Conservation (phyloP, 2,329 filamentous ascomycete genomes). For the Cryphonectria radicalis region DNA sequence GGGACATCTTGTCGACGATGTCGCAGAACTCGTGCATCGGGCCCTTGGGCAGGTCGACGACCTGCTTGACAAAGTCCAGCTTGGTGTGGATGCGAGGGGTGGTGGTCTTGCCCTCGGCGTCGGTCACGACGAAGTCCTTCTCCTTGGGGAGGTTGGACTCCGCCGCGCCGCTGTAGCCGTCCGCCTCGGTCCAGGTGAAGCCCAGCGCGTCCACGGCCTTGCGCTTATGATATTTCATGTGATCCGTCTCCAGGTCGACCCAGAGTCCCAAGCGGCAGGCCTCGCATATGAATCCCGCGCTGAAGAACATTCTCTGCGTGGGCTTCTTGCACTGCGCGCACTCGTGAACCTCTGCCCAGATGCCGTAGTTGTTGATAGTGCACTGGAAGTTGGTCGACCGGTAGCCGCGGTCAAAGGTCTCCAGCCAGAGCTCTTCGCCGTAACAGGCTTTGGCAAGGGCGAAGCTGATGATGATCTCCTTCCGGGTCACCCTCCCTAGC, state of each 20-base stretch:
- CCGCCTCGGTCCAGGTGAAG: background rate
- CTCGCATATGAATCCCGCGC: conserved; percentile 17
- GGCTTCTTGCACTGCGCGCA: conserved; percentile 11
- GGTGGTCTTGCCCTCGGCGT: background rate
- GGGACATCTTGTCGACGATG: conserved; percentile 6
- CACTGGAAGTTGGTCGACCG: conserved; percentile 13
- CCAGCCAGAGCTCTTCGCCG: conserved; percentile 17
- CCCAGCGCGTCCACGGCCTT: conserved; percentile 9
- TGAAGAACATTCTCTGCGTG: conserved; percentile 18
- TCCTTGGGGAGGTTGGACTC: conserved; percentile 13
- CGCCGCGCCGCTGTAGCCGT: background rate
- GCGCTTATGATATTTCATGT: conserved; percentile 11
- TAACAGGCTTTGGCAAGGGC: conserved; percentile 21
- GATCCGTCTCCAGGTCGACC: conserved; percentile 5
- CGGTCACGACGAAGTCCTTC: background rate
- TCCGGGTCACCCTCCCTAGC: background rate
- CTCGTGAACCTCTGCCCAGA: conserved; percentile 7
- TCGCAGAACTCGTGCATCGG: background rate
- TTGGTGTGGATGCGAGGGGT: background rate
- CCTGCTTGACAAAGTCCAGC: background rate
- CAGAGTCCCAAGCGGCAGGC: conserved; percentile 5
- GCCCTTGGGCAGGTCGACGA: background rate
- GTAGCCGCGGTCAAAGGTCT: conserved; percentile 19
- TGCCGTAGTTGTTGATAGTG: background rate
- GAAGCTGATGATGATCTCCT: conserved; percentile 12